Percentiles rank a stretch among this genome's conserved stretches.
These are phyloP conservation scores for Dendrobium huoshanense DNA, from an alignment of 106 monocot genomes.

Conservation along the genomic window DNA sequence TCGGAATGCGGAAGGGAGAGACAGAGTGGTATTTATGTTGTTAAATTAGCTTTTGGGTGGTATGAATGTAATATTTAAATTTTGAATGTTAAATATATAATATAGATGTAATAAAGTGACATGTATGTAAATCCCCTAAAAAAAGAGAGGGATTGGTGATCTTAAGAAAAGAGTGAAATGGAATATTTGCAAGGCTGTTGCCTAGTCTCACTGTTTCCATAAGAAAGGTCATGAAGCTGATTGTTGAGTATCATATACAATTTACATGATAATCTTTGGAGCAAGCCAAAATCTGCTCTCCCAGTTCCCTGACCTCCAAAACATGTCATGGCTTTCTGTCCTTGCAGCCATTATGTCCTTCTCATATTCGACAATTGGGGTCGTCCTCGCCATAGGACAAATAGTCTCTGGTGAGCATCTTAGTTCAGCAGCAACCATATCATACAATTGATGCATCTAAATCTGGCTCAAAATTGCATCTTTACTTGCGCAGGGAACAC, in stretches of 20 bases:
- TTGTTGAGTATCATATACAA: conserved; percentile 27
- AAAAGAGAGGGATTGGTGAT: not conserved
- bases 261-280: conserved; percentile 52
- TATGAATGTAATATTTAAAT: no score
- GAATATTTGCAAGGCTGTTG: conserved; percentile 27
- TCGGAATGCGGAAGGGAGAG: no score
- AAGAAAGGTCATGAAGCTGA: conserved; percentile 31
- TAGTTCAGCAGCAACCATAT: not conserved
- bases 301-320: conserved; percentile 48
- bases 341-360: conserved; percentile 71
- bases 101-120: no score
- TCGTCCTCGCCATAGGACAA: conserved; percentile 34
- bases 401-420: conserved; percentile 26
- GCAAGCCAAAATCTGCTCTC: conserved; percentile 50
- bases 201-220: conserved; percentile 55
- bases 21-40: no score
- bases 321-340: conserved; percentile 46
- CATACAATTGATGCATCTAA: not conserved
- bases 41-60: no score
- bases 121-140: not conserved
- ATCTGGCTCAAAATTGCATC: not conserved
- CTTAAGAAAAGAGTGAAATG: not conserved
- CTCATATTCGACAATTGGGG: conserved; percentile 39
- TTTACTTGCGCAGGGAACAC: conserved; percentile 15
- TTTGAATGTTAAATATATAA: no score